These are phyloP conservation scores for Kandelia obovata DNA, from an alignment of 345 rosid species.

Conservation along the genomic window DNA sequence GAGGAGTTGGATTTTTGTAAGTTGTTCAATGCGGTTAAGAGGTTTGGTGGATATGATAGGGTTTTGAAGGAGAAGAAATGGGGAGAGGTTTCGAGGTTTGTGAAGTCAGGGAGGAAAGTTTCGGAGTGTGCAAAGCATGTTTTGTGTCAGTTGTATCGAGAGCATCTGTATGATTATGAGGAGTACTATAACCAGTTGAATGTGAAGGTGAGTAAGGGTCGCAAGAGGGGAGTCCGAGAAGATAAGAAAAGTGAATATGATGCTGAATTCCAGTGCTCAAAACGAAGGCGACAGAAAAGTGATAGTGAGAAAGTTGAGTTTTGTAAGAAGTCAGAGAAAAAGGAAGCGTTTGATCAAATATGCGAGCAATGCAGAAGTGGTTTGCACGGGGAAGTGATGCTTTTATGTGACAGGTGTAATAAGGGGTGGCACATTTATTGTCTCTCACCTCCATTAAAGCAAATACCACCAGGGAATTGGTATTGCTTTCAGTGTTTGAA, in stretches of 20 bases:
- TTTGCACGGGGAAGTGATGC: conserved; percentile 91
- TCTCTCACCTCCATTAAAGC: conserved; percentile 83
- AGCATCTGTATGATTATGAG: conserved; percentile 82
- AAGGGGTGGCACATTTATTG: conserved; percentile 98
- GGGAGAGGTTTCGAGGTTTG: conserved; percentile 79
- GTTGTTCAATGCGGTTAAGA: conserved; percentile 83
- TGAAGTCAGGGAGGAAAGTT: conserved; percentile 56
- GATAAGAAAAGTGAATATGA: conserved; percentile 31
- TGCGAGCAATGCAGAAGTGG: conserved; percentile 88
- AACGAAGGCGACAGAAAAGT: conserved; percentile 50
- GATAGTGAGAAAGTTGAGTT: conserved; percentile 34
- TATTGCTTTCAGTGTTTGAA: conserved; percentile 92
- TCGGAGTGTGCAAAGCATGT: conserved; percentile 91
- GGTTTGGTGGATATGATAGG: conserved; percentile 82
- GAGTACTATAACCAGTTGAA: conserved; percentile 48
- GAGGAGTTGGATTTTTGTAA: conserved; percentile 87
- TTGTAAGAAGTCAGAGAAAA: conserved; percentile 34
- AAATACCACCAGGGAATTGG: conserved; percentile 90
- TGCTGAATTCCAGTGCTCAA: conserved; percentile 34
- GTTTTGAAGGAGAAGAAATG: conserved; percentile 68
- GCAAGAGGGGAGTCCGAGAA: conserved; percentile 45
- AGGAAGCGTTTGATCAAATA: conserved; percentile 61
- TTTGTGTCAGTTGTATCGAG: conserved; percentile 66
- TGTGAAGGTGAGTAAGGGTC: conserved; percentile 38
- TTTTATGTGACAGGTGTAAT: conserved; percentile 89